A percentile compares a stretch with the other conserved stretches of the same genome.
phyloP scores from a whole-genome alignment of 192 early-diverging fungal species.

The Haplosporangium gracile region DNA sequence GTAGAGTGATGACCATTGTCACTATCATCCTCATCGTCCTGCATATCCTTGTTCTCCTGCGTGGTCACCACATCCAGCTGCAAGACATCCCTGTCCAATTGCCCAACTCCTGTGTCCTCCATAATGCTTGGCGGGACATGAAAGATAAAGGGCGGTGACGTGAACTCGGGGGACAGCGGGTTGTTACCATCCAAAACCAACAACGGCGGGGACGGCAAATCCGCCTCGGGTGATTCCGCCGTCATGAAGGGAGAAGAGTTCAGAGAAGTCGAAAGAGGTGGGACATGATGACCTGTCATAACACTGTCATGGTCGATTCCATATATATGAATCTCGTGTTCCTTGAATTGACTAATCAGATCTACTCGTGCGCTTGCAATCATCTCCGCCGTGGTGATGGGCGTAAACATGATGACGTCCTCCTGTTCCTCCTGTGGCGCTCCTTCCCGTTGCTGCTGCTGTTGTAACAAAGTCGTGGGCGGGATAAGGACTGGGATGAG shows the following conservation, averaged over 20 bases:
- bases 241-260: conserved; percentile 4
- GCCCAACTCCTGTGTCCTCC: neutral
- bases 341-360: conserved; percentile 17
- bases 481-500: conserved; percentile 29
- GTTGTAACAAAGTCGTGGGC: no score
- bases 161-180: neutral
- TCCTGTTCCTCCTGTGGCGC: neutral
- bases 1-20: neutral
- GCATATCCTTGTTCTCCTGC: neutral
- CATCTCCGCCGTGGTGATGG: neutral
- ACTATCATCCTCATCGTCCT: neutral
- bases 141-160: conserved; percentile 24
- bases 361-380: neutral
- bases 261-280: neutral
- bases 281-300: neutral
- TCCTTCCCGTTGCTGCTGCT: neutral
- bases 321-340: conserved; percentile 29
- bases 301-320: conserved; percentile 12
- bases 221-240: conserved; percentile 8
- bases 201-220: conserved; percentile 14
- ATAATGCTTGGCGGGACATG: neutral
- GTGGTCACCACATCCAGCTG: conserved; percentile 15
- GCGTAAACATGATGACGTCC: neutral
- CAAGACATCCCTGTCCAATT: conserved; percentile 17
- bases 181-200: conserved; percentile 1